These are phyloP conservation scores for Cyathus striatus DNA, from an alignment of 768 basidiomycete genomes.

Conservation along the genomic window DNA sequence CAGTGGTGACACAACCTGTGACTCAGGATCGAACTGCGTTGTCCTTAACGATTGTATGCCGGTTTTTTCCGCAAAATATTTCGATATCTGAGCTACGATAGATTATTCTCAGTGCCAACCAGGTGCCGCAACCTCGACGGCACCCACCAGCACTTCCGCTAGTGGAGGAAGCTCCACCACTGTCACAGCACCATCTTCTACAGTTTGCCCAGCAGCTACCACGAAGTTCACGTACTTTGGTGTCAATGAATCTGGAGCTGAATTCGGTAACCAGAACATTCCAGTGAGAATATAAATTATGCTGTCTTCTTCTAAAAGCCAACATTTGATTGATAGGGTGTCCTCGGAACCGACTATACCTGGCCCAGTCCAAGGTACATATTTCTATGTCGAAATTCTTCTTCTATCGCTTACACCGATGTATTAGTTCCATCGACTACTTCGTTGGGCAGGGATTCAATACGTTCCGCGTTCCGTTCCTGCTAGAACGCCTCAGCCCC, in stretches of 20 bases:
- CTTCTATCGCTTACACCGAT: too few relatives aligned
- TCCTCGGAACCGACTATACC: constrained; percentile 38
- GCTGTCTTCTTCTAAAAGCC: too few relatives aligned
- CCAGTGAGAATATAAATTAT: constrained; percentile 45
- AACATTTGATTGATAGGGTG: too few relatives aligned
- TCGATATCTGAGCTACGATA: too few relatives aligned
- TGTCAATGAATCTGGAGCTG: constrained; percentile 59
- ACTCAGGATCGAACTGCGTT: constrained; percentile 15
- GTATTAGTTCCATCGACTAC: constrained; percentile 35
- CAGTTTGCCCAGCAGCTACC: constrained; percentile 28
- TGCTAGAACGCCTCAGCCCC: constrained; percentile 50
- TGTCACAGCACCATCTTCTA: constrained; percentile 17
- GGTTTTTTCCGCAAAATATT: too few relatives aligned
- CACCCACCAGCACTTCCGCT: constrained; percentile 13
- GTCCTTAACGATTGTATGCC: constrained; percentile 40
- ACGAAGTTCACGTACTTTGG: constrained; percentile 63
- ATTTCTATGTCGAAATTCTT: too few relatives aligned
- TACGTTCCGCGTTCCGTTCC: constrained; percentile 59
- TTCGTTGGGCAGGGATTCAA: constrained; percentile 55
- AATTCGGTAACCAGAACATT: constrained; percentile 47
- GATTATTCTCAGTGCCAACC: constrained; percentile 48
- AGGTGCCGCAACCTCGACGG: constrained; percentile 12
- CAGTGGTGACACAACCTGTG: constrained; percentile 40
- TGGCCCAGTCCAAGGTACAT: constrained; percentile 41
- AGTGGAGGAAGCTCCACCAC: constrained; percentile 20